Evolutionary conservation across 768 basidiomycete species (phyloP).

Genomic region (Suillus subluteus): DNA sequence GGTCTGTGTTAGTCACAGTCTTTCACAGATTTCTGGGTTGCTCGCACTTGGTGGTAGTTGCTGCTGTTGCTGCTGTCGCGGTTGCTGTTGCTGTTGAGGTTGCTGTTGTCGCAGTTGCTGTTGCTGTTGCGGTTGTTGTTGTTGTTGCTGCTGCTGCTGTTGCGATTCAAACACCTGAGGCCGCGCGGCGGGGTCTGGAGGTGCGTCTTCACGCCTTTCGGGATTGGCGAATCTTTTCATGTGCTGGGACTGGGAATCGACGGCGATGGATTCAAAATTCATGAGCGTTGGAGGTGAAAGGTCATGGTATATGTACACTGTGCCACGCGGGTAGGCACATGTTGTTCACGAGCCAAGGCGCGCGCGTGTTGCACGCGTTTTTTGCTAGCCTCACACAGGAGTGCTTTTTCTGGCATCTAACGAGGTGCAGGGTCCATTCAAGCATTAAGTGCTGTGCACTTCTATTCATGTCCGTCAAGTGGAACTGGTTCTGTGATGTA

Average conservation of each 20-base stretch:
- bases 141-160: background rate
- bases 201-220: slow-evolving; percentile 1
- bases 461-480: slow-evolving; percentile 9
- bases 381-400: background rate
- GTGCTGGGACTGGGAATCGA: background rate
- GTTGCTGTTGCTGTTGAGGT: slow-evolving; percentile 1
- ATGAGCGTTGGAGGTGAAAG: background rate
- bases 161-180: background rate
- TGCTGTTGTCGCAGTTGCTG: background rate
- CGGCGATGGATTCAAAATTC: background rate
- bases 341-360: slow-evolving; percentile 1
- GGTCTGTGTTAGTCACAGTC: background rate
- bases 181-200: background rate
- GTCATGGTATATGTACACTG: slow-evolving; percentile 3
- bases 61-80: background rate
- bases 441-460: background rate
- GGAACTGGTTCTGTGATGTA: background rate
- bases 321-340: slow-evolving; percentile 1
- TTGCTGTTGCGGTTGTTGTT: background rate
- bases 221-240: slow-evolving; percentile 2
- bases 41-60: background rate
- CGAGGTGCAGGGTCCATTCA: background rate
- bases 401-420: background rate
- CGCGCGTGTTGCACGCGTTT: background rate
- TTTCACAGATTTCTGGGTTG: background rate